Percentiles rank a stretch among this genome's conserved stretches.
Evolutionary conservation across 257 asterid species (phyloP).

Genomic region (Solanum paucissectum): DNA sequence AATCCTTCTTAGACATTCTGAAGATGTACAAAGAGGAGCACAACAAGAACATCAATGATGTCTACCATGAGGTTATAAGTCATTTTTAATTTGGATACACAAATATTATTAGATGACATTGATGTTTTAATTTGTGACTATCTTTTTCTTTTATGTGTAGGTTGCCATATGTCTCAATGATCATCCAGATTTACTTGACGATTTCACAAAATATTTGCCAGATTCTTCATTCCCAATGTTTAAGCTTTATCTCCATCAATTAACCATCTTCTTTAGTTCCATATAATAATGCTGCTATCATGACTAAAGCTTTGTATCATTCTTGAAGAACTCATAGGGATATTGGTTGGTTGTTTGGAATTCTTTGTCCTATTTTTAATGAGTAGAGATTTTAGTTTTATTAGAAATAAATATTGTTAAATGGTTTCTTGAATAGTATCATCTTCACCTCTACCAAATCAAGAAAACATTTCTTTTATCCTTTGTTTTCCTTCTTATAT

Average conservation of each 20-base stretch:
- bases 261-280: background rate
- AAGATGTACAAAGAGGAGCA: conserved; percentile 87
- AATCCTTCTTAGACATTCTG: conserved; percentile 87
- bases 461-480: background rate
- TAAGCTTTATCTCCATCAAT: conserved; percentile 11
- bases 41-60: conserved; percentile 65
- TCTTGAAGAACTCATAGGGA: background rate
- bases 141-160: conserved; percentile 19
- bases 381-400: background rate
- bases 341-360: background rate
- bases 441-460: background rate
- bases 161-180: conserved; percentile 68
- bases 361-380: background rate
- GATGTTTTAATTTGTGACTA: background rate
- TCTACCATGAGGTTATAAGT: conserved; percentile 64
- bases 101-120: background rate
- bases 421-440: background rate
- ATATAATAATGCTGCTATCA: background rate
- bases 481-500: too few species aligned
- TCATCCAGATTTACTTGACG: conserved; percentile 85
- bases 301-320: background rate
- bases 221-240: conserved; percentile 44
- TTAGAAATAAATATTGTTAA: background rate
- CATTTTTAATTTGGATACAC: background rate
- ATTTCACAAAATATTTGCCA: conserved; percentile 83